phyloP scores from a whole-genome alignment of 2,329 filamentous ascomycete species.

The Corynespora cassiicola region DNA sequence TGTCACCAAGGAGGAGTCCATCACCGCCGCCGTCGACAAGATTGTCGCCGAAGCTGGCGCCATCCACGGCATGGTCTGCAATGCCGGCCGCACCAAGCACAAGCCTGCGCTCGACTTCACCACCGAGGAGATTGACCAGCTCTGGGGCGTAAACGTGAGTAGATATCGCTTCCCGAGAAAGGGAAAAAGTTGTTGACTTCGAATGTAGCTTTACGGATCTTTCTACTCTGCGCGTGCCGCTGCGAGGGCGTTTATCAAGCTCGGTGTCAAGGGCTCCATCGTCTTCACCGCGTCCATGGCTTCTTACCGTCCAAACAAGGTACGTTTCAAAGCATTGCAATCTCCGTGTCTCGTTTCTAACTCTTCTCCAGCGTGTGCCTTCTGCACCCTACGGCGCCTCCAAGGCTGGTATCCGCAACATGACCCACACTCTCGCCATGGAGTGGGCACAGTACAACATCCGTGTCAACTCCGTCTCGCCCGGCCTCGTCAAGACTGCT shows the following conservation, averaged over 20 bases:
- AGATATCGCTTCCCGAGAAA: too few species aligned
- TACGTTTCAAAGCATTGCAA: conserved; percentile 8
- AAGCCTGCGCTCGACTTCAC: conserved; percentile 60
- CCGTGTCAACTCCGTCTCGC: conserved; percentile 47
- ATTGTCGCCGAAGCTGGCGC: conserved; percentile 53
- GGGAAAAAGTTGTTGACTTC: too few species aligned
- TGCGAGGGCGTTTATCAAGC: conserved; percentile 54
- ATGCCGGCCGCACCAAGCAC: conserved; percentile 60
- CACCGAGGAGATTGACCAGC: conserved; percentile 53
- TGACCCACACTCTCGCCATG: conserved; percentile 51
- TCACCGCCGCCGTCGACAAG: conserved; percentile 52
- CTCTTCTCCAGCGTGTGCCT: conserved; percentile 35
- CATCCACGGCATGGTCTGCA: conserved; percentile 58
- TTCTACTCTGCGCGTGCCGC: conserved; percentile 54
- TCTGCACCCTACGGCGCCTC: conserved; percentile 52
- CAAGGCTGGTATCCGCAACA: conserved; percentile 53
- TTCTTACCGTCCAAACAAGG: conserved; percentile 54
- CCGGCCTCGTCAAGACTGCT: conserved; percentile 44
- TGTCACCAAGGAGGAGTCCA: conserved; percentile 55
- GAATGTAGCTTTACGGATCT: conserved; percentile 48
- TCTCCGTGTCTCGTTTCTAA: neutral
- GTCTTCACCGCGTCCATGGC: conserved; percentile 58
- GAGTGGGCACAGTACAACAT: conserved; percentile 48
- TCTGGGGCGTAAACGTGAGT: conserved; percentile 51
- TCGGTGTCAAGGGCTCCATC: conserved; percentile 52